Percentiles rank a stretch among this genome's conserved stretches.
phyloP scores from a whole-genome alignment of 225 moss, liverwort and hornwort genomes.

The Bryum argenteum region DNA sequence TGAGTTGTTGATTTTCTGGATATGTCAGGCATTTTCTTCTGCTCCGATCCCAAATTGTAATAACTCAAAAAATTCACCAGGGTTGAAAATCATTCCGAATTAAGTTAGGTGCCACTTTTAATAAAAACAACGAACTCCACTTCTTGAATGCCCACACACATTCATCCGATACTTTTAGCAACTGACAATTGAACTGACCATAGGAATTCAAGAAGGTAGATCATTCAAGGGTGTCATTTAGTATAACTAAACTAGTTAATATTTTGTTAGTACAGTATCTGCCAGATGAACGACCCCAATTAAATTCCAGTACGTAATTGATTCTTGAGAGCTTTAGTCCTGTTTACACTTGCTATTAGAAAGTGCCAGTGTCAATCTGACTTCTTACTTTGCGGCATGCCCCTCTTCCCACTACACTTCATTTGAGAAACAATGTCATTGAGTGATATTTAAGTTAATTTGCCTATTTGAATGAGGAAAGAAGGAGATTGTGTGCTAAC shows the following conservation, averaged over 20 bases:
- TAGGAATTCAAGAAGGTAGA: conserved; percentile 13
- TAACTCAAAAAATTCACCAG: neutral
- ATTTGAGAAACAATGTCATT: too few relatives aligned
- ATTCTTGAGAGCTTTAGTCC: neutral
- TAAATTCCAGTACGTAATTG: neutral
- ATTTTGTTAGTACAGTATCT: neutral
- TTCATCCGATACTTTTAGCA: conserved; percentile 20
- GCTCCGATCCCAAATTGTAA: too few relatives aligned
- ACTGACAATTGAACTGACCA: neutral
- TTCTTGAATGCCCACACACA: neutral
- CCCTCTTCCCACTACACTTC: too few relatives aligned
- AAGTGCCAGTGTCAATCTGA: too few relatives aligned
- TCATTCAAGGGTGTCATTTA: conserved; percentile 1
- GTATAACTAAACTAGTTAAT: conserved; percentile 1
- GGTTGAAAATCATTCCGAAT: neutral
- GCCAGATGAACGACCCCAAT: conserved; percentile 10
- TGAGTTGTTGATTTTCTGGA: neutral
- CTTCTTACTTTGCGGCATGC: too few relatives aligned
- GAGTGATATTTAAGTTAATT: too few relatives aligned
- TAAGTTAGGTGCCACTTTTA: conserved; percentile 2
- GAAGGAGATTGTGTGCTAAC: too few relatives aligned
- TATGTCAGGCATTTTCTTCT: neutral
- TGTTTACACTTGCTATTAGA: too few relatives aligned
- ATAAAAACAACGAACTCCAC: conserved; percentile 22
- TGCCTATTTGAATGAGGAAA: too few relatives aligned